Percentiles rank a stretch among this genome's conserved stretches.
phyloP scores from a whole-genome alignment of 352 stramenopile genomes.

The Pythium inflatum region DNA sequence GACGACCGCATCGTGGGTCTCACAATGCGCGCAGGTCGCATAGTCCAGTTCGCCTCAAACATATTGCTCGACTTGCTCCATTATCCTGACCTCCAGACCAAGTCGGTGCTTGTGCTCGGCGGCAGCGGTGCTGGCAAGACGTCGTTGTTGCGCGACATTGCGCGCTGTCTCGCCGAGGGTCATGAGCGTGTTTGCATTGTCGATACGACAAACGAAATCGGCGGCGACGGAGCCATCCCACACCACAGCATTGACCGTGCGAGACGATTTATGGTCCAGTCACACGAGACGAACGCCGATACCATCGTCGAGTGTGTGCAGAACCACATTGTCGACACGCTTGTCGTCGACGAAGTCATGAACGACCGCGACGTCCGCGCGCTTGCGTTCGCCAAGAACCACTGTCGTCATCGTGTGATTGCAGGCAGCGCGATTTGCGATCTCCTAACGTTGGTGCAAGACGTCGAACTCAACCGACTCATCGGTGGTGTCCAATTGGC shows the following conservation, averaged over 20 bases:
- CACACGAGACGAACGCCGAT: constrained; percentile 20
- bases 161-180: constrained; percentile 53
- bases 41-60: constrained; percentile 62
- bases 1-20: constrained; percentile 56
- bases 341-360: constrained; percentile 92
- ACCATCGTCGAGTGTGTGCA: constrained; percentile 90
- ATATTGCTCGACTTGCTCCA: constrained; percentile 73
- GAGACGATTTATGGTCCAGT: constrained; percentile 38
- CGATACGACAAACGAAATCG: constrained; percentile 93
- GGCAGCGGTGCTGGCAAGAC: constrained; percentile 76
- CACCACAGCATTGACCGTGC: constrained; percentile 53
- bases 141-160: constrained; percentile 82
- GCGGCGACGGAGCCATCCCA: constrained; percentile 73
- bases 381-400: not conserved
- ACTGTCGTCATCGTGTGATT: not conserved
- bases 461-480: constrained; percentile 77
- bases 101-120: constrained; percentile 69
- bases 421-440: constrained; percentile 36
- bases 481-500: constrained; percentile 77
- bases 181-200: constrained; percentile 82
- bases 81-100: constrained; percentile 38
- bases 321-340: constrained; percentile 87
- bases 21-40: constrained; percentile 76
- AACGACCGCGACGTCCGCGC: constrained; percentile 76
- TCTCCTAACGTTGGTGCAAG: constrained; percentile 82